Base-by-base conservation (phyloP, 2,329 filamentous ascomycete genomes). In the Dactylonectria macrodidyma region DNA sequence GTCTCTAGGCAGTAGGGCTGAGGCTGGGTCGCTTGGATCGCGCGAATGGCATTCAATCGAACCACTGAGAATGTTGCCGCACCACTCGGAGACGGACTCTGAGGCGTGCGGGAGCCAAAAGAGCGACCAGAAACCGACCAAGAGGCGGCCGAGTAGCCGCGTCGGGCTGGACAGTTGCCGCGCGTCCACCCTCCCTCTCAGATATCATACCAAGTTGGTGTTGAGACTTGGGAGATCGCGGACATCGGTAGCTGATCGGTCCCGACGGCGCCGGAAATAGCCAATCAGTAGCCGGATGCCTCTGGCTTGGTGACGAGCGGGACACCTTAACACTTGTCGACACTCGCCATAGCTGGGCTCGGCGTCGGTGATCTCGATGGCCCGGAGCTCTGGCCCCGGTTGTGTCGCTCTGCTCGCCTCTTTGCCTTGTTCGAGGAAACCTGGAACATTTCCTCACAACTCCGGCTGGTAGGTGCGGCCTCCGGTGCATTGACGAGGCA, bases 1-100 rank as follows among this genome's bases (percentile, higher is more conserved):
- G 26, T 55, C 55, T 67, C 54, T 54, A 76, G 68, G 73, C 73
- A 76, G 74, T 72, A 76, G 63, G 67, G 71, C 57, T 66, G 66
- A 51, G 30, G 26, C 16, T 36, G n/a, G 33, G 52, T 56, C 36
- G 51, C 3, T 34, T 11, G 24, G 24, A 51, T 51, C 14, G 47
- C 47, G 5, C 5, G 10, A 14, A 22, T 46, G 9, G 22, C 47
- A 51, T 33, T 16, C 12, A 30, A 62, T 71, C 73, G 74, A 76
- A 74, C 69, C 73, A 74, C 67, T 48, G 55, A 64, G 71, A 73
- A 59, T 55, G 36, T 58, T 55, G 34, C 38, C 22, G 58, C 61
- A 63, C 16, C 59, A 38, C 62, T 63, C 63, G 60, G 62, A 62
- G 62, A 51, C 62, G 34, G 55, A 51, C 52, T 50, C 47, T 41